These are phyloP conservation scores for Aspergillus texensis DNA, from an alignment of 2,329 filamentous ascomycete genomes.

Conservation along the genomic window DNA sequence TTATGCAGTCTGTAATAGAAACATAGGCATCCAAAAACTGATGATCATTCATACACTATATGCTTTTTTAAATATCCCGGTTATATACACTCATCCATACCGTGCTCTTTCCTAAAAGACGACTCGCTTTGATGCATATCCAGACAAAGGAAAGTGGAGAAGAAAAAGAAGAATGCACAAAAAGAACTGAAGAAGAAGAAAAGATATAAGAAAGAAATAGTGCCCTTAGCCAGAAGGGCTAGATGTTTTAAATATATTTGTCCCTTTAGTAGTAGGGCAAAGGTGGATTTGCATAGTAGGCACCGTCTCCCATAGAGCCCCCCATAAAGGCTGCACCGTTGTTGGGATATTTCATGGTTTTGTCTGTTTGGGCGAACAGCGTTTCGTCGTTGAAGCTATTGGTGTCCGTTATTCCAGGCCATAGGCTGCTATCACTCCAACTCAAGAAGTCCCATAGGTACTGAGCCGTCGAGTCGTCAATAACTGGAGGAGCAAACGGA, in stretches of 20 bases:
- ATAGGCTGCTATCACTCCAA: constrained; percentile 41
- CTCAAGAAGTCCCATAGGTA: constrained; percentile 43
- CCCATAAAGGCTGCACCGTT: constrained; percentile 23
- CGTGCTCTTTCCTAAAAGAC: background rate
- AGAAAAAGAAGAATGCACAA: background rate
- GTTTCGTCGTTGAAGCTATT: constrained; percentile 27
- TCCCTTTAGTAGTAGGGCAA: constrained; percentile 26
- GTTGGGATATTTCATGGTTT: constrained; percentile 26
- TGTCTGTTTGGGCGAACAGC: constrained; percentile 32
- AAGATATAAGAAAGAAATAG: background rate
- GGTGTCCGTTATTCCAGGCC: constrained; percentile 31
- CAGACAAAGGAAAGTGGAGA: background rate
- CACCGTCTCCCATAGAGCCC: constrained; percentile 27
- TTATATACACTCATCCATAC: background rate
- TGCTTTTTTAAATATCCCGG: background rate
- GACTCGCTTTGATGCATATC: background rate
- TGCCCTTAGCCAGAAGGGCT: constrained; percentile 2
- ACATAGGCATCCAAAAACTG: background rate
- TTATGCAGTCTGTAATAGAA: background rate
- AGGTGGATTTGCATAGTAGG: constrained; percentile 29
- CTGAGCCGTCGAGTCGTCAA: constrained; percentile 34
- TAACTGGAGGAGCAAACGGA: constrained; percentile 25
- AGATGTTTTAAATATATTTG: background rate
- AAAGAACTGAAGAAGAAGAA: background rate
- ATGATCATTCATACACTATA: background rate